Percentiles rank a stretch among this genome's conserved stretches.
These are phyloP conservation scores for Hirschioporus abietinus DNA, from an alignment of 768 basidiomycete genomes.

Conservation along the genomic window DNA sequence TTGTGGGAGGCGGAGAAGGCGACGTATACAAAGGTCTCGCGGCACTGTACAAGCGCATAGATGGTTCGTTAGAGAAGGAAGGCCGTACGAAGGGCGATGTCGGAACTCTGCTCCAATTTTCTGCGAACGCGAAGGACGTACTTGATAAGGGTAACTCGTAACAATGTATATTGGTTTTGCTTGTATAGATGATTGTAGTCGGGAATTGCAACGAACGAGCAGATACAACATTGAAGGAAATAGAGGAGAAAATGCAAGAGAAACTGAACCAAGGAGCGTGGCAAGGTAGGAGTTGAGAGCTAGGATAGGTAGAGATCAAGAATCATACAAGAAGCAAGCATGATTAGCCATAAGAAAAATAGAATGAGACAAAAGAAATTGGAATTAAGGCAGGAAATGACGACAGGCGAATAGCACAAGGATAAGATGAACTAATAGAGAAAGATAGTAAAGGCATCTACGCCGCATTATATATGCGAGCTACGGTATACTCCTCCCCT, in stretches of 20 bases:
- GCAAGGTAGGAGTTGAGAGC: neutral
- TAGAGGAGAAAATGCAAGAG: neutral
- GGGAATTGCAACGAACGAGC: neutral
- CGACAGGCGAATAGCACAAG: neutral
- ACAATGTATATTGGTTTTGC: neutral
- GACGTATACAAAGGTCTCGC: slow-evolving; percentile 45
- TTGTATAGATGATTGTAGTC: neutral
- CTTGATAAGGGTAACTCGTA: neutral
- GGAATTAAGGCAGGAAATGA: neutral
- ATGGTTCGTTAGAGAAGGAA: slow-evolving; percentile 33
- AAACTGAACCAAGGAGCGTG: neutral
- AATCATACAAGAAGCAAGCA: neutral
- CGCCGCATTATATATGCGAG: neutral
- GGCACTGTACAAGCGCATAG: slow-evolving; percentile 39
- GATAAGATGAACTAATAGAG: neutral
- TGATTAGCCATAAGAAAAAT: neutral
- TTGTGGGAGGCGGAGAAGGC: slow-evolving; percentile 37
- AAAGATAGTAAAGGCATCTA: neutral
- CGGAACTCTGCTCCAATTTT: slow-evolving; percentile 7
- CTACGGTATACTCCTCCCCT: neutral
- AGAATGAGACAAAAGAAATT: neutral
- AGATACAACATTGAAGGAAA: neutral
- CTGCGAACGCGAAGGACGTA: slow-evolving; percentile 7
- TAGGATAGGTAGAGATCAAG: neutral
- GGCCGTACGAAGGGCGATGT: slow-evolving; percentile 17